Evolutionary conservation across 2,329 filamentous ascomycete species (phyloP).

Genomic region (Geoglossum cookeanum): DNA sequence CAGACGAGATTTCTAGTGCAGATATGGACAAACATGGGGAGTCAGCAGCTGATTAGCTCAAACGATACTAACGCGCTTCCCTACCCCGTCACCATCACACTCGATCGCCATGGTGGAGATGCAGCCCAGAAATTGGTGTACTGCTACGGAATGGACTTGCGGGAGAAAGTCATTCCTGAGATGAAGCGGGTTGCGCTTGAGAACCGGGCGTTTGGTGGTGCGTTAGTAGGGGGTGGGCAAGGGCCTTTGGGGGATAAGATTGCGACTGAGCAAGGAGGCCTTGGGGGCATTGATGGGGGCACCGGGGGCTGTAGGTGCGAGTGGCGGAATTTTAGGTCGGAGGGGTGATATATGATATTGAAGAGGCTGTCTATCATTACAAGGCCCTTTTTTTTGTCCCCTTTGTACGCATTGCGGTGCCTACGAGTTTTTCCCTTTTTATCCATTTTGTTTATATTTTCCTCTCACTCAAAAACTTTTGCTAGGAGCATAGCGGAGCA

Average conservation of each 20-base stretch:
- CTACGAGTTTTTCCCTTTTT: too few species aligned
- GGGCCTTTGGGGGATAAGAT: constrained; percentile 21
- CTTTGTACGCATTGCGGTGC: too few species aligned
- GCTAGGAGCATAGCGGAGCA: too few species aligned
- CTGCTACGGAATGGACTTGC: constrained; percentile 36
- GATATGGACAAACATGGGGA: constrained; percentile 37
- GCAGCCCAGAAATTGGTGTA: constrained; percentile 36
- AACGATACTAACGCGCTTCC: constrained; percentile 27
- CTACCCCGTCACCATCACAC: constrained; percentile 37
- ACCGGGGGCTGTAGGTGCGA: constrained; percentile 38
- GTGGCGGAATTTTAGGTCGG: constrained; percentile 33
- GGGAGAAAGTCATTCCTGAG: constrained; percentile 24
- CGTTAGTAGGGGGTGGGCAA: constrained; percentile 29
- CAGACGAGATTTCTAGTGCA: constrained; percentile 42
- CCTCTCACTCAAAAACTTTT: too few species aligned
- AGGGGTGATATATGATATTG: too few species aligned
- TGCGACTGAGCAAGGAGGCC: constrained; percentile 11
- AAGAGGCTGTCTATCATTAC: too few species aligned
- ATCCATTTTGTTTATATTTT: too few species aligned
- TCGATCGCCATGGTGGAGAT: constrained; percentile 40
- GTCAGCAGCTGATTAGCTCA: constrained; percentile 9
- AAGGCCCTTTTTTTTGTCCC: too few species aligned
- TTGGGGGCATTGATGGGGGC: constrained; percentile 37
- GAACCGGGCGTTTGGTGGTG: constrained; percentile 30
- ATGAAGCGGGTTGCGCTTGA: constrained; percentile 31